Evolutionary conservation across 768 basidiomycete genomes (phyloP), one percentile per base, ranked within the genome.

Genomic region (Phaffia tasmanica): DNA sequence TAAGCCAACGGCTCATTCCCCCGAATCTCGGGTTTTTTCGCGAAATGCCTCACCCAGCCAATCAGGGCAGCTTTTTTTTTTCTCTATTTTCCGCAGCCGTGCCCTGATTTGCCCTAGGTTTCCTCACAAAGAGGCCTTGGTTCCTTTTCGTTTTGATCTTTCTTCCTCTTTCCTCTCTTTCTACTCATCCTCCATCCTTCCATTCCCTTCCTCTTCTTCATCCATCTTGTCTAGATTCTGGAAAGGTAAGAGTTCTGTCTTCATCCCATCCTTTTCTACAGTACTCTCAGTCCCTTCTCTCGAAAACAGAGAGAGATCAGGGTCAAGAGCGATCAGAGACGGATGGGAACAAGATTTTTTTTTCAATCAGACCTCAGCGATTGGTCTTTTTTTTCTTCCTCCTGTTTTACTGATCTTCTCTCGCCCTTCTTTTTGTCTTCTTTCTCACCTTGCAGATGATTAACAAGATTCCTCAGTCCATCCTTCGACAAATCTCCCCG

Each of bases 401-500:
- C n/a, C n/a, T n/a, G n/a, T n/a, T n/a, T n/a, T 15, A 0, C 35
- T 49, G 50, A 46, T 25, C 16, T 25, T 30, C 42, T n/a, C 61
- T 42, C 51, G 47, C 59, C 47, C 53, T 27, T 19, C 30, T 25
- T 55, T 53, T 1, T 25, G 2, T 18, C 32, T 46, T 23, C 51
- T 21, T 47, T 25, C 51, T 0, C 32, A 30, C 25, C 23, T 23
- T 55, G 21, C 50, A 60, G 65, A 67, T 67, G 65, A 51, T 67
- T 55, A 50, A 60, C 50, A 67, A 67, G 58, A 53, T 53, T 53
- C 60, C 65, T 21, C n/a, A 57, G 50, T 57, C 65, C 23, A 54
- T 67, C 54, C 46, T 62, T 27, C 59, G 58, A 46, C 35, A 60
- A n/a, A 42, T 67, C 65, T 61, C 65, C 59, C 58, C 65, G 23